phyloP scores from a whole-genome alignment of 441 rosid genomes.

The Erodium chrysanthum region DNA sequence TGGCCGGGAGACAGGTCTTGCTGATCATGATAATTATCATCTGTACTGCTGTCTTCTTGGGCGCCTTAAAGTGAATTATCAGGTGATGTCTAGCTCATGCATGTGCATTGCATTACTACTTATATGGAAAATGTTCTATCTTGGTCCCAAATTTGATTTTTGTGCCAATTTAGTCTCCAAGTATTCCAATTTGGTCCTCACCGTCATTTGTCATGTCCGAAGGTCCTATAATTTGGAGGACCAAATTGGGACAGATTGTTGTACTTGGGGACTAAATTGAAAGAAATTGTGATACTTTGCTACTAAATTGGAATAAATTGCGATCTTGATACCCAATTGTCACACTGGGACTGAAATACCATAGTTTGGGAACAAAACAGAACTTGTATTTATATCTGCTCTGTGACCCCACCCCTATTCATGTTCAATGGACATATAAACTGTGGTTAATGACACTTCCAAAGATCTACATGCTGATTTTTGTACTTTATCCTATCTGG shows the following conservation, averaged over 20 bases:
- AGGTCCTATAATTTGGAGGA: background rate
- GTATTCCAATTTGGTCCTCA: background rate
- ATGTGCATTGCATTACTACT: background rate
- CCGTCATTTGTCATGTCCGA: too few relatives aligned
- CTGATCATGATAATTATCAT: conserved; percentile 99
- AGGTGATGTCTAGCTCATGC: conserved; percentile 41
- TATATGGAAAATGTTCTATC: background rate
- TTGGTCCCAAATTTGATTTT: background rate
- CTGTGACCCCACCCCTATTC: background rate
- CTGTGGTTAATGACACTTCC: background rate
- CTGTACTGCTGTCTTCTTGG: conserved; percentile 98
- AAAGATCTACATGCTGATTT: background rate
- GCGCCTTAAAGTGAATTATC: conserved; percentile 87
- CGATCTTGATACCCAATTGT: too few relatives aligned
- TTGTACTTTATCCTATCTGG: background rate
- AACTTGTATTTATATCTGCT: background rate
- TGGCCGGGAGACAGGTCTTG: conserved; percentile 61
- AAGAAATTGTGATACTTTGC: too few relatives aligned
- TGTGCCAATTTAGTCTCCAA: background rate
- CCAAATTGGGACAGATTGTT: background rate
- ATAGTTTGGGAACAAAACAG: too few relatives aligned
- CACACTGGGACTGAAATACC: too few relatives aligned
- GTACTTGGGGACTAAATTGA: background rate
- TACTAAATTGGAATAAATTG: too few relatives aligned
- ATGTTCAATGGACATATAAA: background rate